Evolutionary conservation across 495 filamentous ascomycete species (phyloP).

Genomic region (Trichoderma erinaceum): DNA sequence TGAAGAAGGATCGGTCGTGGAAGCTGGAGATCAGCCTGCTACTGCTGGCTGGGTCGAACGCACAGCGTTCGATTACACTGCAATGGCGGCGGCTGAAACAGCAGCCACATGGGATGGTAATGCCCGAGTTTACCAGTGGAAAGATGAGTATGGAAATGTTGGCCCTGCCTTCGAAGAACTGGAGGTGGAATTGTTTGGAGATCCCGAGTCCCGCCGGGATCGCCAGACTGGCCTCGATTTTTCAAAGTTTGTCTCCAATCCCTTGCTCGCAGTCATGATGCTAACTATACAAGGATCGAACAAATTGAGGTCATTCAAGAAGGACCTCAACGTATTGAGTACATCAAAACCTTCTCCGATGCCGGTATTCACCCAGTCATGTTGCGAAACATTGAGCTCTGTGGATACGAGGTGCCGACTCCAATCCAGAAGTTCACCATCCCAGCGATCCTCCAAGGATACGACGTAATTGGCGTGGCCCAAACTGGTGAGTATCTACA

Average conservation of each 20-base stretch:
- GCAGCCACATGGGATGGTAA: slow-evolving; percentile 35
- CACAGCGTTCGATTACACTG: slow-evolving; percentile 27
- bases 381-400: slow-evolving; percentile 66
- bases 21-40: slow-evolving; percentile 21
- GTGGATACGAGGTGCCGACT: slow-evolving; percentile 60
- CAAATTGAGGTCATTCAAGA: slow-evolving; percentile 55
- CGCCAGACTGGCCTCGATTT: slow-evolving; percentile 36
- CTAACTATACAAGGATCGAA: slow-evolving; percentile 40
- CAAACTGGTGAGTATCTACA: slow-evolving; percentile 69
- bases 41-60: slow-evolving; percentile 48
- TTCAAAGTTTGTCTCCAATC: slow-evolving; percentile 33
- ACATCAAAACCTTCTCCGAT: slow-evolving; percentile 58
- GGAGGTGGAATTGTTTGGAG: slow-evolving; percentile 66
- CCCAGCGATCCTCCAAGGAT: slow-evolving; percentile 62
- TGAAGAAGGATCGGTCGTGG: slow-evolving; percentile 32
- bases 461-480: slow-evolving; percentile 80
- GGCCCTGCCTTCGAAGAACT: slow-evolving; percentile 62
- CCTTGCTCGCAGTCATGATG: background rate
- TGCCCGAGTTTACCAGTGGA: slow-evolving; percentile 72
- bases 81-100: slow-evolving; percentile 31
- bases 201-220: slow-evolving; percentile 29
- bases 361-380: slow-evolving; percentile 83
- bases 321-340: slow-evolving; percentile 45
- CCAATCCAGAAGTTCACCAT: slow-evolving; percentile 81
- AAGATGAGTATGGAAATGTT: slow-evolving; percentile 78